Evolutionary conservation across 306 rosid genomes (phyloP).

Genomic region (Pterocarpus santalinus): DNA sequence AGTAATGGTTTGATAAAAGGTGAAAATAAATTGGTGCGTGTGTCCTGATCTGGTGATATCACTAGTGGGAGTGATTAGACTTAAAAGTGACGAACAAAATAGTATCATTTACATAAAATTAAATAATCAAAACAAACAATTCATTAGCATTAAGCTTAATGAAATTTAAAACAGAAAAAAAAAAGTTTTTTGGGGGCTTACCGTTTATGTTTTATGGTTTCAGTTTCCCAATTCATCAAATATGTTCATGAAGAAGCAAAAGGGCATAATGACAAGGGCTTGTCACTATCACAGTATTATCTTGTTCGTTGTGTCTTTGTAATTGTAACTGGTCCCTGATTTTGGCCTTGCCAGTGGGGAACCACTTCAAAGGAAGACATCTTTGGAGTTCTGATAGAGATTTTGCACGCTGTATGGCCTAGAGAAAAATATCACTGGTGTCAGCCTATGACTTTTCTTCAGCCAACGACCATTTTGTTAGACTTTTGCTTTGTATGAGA

Average conservation of each 20-base stretch:
- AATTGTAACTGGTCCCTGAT: slow-evolving; percentile 44
- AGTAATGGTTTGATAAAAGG: too few species aligned
- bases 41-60: neutral
- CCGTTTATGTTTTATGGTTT: neutral
- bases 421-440: slow-evolving; percentile 35
- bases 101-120: neutral
- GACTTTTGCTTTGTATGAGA: slow-evolving; percentile 41
- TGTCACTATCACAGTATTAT: slow-evolving; percentile 23
- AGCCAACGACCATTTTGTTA: slow-evolving; percentile 34
- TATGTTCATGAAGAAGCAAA: slow-evolving; percentile 24
- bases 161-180: neutral
- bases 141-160: neutral
- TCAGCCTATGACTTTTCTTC: slow-evolving; percentile 45
- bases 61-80: neutral
- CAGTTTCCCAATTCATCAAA: slow-evolving; percentile 13
- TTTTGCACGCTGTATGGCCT: slow-evolving; percentile 36
- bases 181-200: neutral
- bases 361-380: slow-evolving; percentile 44
- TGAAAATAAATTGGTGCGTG: too few species aligned
- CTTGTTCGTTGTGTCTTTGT: slow-evolving; percentile 35
- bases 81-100: neutral
- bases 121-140: neutral
- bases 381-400: slow-evolving; percentile 42
- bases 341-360: slow-evolving; percentile 41
- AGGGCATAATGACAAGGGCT: slow-evolving; percentile 32